A percentile compares a stretch with the other conserved stretches of the same genome.
Conservation (phyloP, 2,329 filamentous ascomycete species). For the Fusarium anguioides region DNA sequence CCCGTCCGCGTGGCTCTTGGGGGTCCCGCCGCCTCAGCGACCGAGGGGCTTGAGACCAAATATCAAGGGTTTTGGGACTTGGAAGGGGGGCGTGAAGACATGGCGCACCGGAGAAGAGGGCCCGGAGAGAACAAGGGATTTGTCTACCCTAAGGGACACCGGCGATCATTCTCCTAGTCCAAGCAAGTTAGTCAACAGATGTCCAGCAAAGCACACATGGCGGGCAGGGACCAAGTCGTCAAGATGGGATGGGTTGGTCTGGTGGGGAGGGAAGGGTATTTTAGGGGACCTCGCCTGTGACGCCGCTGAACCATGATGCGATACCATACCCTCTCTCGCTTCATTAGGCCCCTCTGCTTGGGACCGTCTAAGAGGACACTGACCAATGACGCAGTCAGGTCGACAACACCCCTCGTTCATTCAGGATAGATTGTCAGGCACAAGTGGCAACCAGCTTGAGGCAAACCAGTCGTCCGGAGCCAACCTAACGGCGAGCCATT, state of each 20-base stretch:
- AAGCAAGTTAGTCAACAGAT: neutral
- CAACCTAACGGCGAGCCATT: conserved; percentile 10
- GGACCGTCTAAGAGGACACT: neutral
- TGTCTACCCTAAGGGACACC: conserved; percentile 15
- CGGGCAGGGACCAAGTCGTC: conserved; percentile 18
- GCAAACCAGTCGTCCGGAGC: conserved; percentile 36
- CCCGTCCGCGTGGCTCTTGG: conserved; percentile 39
- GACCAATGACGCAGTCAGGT: conserved; percentile 4
- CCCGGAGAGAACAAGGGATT: conserved; percentile 18
- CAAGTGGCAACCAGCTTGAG: conserved; percentile 27
- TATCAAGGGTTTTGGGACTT: conserved; percentile 24
- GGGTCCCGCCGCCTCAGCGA: conserved; percentile 27
- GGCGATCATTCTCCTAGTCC: conserved; percentile 19
- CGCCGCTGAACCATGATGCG: conserved; percentile 28
- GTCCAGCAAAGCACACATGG: conserved; percentile 23
- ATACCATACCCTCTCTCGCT: conserved; percentile 21
- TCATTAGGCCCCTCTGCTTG: conserved; percentile 9
- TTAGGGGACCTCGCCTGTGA: conserved; percentile 27
- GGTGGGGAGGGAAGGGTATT: conserved; percentile 6
- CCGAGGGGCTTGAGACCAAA: conserved; percentile 19
- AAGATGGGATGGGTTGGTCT: neutral
- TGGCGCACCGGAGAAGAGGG: conserved; percentile 32
- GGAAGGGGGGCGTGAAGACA: conserved; percentile 19
- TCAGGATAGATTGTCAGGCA: conserved; percentile 37
- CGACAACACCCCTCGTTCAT: conserved; percentile 13